Percentiles rank a stretch among this genome's conserved stretches.
These are phyloP conservation scores for Agaricus sinodeliciosus DNA, from an alignment of 768 basidiomycete genomes.

Conservation along the genomic window DNA sequence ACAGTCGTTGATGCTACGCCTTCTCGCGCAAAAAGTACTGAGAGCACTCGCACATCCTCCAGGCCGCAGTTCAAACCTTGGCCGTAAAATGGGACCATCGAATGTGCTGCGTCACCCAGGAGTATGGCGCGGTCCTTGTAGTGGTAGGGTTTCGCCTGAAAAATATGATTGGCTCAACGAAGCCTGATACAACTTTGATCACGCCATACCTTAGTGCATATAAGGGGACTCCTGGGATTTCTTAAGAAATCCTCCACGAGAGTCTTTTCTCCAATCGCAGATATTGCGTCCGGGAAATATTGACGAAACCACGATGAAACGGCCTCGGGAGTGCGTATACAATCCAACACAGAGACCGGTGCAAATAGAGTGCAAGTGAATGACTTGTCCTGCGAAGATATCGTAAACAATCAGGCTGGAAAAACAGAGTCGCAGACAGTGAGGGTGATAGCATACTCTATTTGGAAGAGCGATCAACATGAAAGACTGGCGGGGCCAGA, in stretches of 20 bases:
- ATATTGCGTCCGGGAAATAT: slow-evolving; percentile 86
- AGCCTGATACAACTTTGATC: slow-evolving; percentile 15
- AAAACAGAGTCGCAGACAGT: background rate
- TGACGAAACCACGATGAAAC: slow-evolving; percentile 71
- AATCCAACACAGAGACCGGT: slow-evolving; percentile 70
- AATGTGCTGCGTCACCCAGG: slow-evolving; percentile 92
- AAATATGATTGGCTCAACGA: slow-evolving; percentile 20
- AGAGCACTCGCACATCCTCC: slow-evolving; percentile 91
- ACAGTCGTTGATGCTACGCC: slow-evolving; percentile 46
- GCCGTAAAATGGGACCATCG: slow-evolving; percentile 98
- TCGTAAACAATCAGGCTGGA: too few relatives aligned
- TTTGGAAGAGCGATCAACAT: slow-evolving; percentile 99
- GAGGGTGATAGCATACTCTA: slow-evolving; percentile 49
- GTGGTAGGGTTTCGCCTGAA: slow-evolving; percentile 81
- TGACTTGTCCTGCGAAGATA: slow-evolving; percentile 70
- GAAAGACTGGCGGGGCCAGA: slow-evolving; percentile 98
- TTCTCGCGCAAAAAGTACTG: slow-evolving; percentile 65
- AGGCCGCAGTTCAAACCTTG: slow-evolving; percentile 98
- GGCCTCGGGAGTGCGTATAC: slow-evolving; percentile 48
- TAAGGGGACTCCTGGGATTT: slow-evolving; percentile 86
- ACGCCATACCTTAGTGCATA: slow-evolving; percentile 78
- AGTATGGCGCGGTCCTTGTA: slow-evolving; percentile 84
- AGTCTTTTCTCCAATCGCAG: slow-evolving; percentile 73
- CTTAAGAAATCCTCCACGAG: slow-evolving; percentile 71
- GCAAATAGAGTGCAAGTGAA: slow-evolving; percentile 98